phyloP scores from a whole-genome alignment of 2,329 filamentous ascomycete species.

The Fusarium zealandicum region DNA sequence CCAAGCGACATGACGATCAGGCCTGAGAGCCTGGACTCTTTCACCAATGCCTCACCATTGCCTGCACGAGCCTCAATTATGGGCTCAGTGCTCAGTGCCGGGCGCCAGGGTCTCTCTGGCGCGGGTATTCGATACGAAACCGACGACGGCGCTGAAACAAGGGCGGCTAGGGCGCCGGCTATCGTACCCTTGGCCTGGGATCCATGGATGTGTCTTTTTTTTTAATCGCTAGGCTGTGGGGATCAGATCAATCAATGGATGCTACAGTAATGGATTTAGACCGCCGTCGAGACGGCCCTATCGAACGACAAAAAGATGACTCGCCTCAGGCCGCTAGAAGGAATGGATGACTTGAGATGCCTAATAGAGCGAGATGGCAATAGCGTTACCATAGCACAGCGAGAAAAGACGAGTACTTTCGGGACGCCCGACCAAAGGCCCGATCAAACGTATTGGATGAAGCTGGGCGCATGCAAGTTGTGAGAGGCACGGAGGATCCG shows the following conservation, averaged over 20 bases:
- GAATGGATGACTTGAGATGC: too few species aligned
- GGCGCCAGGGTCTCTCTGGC: not conserved
- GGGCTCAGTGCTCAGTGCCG: not conserved
- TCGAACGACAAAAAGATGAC: too few species aligned
- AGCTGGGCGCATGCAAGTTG: not conserved
- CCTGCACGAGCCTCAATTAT: conserved; percentile 25
- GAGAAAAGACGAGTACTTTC: not conserved
- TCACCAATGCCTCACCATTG: conserved; percentile 36
- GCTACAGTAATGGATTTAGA: too few species aligned
- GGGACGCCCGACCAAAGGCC: not conserved
- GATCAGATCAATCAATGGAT: too few species aligned
- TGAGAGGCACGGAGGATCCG: conserved; percentile 2
- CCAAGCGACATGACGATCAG: conserved; percentile 8
- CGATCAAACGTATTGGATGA: not conserved
- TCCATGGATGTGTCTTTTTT: not conserved
- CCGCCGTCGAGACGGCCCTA: too few species aligned
- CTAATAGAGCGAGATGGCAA: too few species aligned
- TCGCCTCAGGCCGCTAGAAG: too few species aligned
- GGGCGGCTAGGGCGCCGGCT: conserved; percentile 6
- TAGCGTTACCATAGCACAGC: too few species aligned
- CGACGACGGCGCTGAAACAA: conserved; percentile 31
- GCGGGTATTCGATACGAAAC: conserved; percentile 24
- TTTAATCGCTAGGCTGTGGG: not conserved
- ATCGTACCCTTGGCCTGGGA: not conserved
- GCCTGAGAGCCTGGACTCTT: not conserved